phyloP scores from a whole-genome alignment of 2,329 filamentous ascomycete genomes.

The Helotiales sp. region DNA sequence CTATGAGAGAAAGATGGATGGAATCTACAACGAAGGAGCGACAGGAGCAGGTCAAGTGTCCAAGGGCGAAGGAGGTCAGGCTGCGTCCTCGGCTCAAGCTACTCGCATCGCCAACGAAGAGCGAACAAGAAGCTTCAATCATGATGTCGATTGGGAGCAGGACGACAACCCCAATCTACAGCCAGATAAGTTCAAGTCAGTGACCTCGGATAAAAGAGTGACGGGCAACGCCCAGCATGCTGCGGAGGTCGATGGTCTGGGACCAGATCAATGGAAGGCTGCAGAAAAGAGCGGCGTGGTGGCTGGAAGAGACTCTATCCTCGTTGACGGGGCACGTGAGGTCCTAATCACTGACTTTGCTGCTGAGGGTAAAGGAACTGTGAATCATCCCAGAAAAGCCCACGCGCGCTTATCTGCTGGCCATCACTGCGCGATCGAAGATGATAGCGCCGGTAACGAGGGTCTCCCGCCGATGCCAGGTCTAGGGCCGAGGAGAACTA shows the following conservation, averaged over 20 bases:
- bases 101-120: conserved; percentile 50
- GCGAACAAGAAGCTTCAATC: conserved; percentile 68
- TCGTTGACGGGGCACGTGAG: conserved; percentile 68
- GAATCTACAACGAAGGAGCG: conserved; percentile 55
- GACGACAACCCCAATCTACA: conserved; percentile 39
- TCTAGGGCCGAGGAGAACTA: conserved; percentile 60
- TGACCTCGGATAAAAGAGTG: conserved; percentile 53
- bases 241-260: conserved; percentile 73
- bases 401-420: conserved; percentile 33
- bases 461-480: conserved; percentile 59
- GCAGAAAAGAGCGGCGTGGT: conserved; percentile 61
- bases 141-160: conserved; percentile 57
- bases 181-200: conserved; percentile 42
- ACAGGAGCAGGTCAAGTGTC: conserved; percentile 11
- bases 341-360: conserved; percentile 66
- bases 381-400: conserved; percentile 50
- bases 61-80: conserved; percentile 31
- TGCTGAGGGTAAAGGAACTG: conserved; percentile 62
- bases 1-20: conserved; percentile 61
- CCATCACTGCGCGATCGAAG: conserved; percentile 15
- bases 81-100: conserved; percentile 50
- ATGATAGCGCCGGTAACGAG: conserved; percentile 41
- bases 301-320: conserved; percentile 68
- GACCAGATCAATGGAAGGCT: conserved; percentile 71
- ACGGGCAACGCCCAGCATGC: conserved; percentile 62